Base-by-base conservation (phyloP, 2,329 filamentous ascomycete genomes). In the Alternaria dauci region DNA sequence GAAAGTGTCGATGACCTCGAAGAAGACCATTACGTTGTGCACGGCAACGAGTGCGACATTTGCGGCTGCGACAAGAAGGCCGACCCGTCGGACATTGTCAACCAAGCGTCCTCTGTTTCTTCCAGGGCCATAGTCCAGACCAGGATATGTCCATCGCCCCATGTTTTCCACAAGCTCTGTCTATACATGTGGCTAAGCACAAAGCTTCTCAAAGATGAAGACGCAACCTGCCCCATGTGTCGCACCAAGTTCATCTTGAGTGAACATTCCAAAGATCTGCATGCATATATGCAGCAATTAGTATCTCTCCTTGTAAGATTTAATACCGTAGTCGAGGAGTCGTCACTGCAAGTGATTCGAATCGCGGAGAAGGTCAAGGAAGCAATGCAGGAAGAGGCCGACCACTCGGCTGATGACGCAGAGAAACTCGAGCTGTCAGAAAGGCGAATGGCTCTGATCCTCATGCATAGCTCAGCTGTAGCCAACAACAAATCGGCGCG, bases 141-240 rank as follows among this genome's bases (percentile, higher is more conserved):
- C 26, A 50, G 30, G 12, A 20, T 18, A 14, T 56, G 28, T 39
- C 14, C 2, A 14, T 39, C 18, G 16, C 52, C 44, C 5, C 54
- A 56, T 11, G 20, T 38, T 12, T 56, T 50, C 28, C 16, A 56
- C 36, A 42, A 50, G 36, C 54, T 50, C 8, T 50, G 36, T 20
- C 18, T 56, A 30, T 16, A 23, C 26, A 42, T 16, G 11, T 56
- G 54, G 38, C 36, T 56, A 20, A 18, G 26, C 14, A 39, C 23
- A 25, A 42, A 51, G 8, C 44, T 56, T n/a, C 12, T 2, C 38
- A 18, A 26, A 20, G 16, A 41, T 20, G 20, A 28, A 38, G 23
- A 56, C 16, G 46, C 28, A 8, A 43, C 54, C 18, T 56, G 54
- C 16, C 46, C 44, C 4, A 25, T 30, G 36, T 56, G 46, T 23